phyloP scores from a whole-genome alignment of 2,329 filamentous ascomycete genomes.

The Aurifilum marmelostoma region DNA sequence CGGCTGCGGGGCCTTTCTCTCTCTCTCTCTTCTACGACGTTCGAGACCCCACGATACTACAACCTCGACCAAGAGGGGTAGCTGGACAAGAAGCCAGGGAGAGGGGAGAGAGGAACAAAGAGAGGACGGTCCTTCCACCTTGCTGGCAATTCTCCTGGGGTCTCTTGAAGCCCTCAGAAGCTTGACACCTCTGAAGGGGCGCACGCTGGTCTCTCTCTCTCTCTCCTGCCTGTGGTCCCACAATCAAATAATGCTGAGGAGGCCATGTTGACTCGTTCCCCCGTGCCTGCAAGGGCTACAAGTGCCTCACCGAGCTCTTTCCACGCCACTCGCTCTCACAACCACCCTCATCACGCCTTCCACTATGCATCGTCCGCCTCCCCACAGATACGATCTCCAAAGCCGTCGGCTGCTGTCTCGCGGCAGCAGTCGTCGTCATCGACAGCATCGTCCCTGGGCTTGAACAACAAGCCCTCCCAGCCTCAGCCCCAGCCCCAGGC shows the following conservation, averaged over 20 bases:
- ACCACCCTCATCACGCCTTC: conserved; percentile 32
- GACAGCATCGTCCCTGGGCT: conserved; percentile 39
- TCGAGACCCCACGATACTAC: not conserved
- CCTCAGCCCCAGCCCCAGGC: conserved; percentile 16
- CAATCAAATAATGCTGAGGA: conserved; percentile 46
- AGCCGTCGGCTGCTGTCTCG: conserved; percentile 46
- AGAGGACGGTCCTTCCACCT: not conserved
- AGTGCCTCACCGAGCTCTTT: conserved; percentile 56
- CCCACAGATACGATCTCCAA: conserved; percentile 47
- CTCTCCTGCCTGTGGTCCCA: not conserved
- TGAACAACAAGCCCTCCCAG: conserved; percentile 32
- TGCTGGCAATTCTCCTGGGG: not conserved
- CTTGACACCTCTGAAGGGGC: not conserved
- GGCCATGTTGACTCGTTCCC: conserved; percentile 65
- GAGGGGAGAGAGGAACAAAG: not conserved
- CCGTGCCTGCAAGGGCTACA: conserved; percentile 53
- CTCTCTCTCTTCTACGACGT: not conserved
- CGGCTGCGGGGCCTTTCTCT: not conserved
- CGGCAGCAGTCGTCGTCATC: conserved; percentile 46
- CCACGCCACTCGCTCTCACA: conserved; percentile 29
- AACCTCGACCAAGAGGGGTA: not conserved
- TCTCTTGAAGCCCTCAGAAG: not conserved
- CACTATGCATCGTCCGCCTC: conserved; percentile 54
- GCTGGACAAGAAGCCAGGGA: not conserved
- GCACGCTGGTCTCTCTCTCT: conserved; percentile 3